Conservation (phyloP, 192 early-diverging fungal genomes). For the Gamsiella multidivaricata region DNA sequence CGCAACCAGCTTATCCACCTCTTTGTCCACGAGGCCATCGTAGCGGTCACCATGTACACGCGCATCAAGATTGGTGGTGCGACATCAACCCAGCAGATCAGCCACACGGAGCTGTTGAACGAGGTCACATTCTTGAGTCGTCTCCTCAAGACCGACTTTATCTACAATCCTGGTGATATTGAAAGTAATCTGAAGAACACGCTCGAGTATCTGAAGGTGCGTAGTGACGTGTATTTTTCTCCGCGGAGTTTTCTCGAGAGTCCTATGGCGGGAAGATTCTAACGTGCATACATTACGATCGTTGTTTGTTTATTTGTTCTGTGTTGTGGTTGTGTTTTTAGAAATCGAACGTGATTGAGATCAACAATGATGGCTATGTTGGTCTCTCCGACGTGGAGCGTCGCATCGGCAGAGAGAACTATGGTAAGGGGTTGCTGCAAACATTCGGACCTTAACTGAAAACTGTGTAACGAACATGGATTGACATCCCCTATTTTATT, state of each 20-base stretch:
- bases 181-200: conserved; percentile 72
- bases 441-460: no score
- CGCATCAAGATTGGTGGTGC: conserved; percentile 82
- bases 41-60: conserved; percentile 80
- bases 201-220: conserved; percentile 65
- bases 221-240: background rate
- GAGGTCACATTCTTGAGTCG: conserved; percentile 81
- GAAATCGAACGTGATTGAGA: conserved; percentile 61
- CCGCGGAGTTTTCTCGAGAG: background rate
- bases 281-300: background rate
- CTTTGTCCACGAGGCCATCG: conserved; percentile 68
- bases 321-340: conserved; percentile 2
- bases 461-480: background rate
- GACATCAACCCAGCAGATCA: conserved; percentile 72
- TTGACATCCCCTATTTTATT: background rate
- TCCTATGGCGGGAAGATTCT: background rate
- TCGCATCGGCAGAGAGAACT: conserved; percentile 67
- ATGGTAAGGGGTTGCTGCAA: conserved; percentile 54
- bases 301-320: background rate
- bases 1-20: conserved; percentile 77
- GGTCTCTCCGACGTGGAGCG: conserved; percentile 64
- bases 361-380: conserved; percentile 59
- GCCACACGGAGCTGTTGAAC: conserved; percentile 62
- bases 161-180: conserved; percentile 80
- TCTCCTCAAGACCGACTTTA: conserved; percentile 83